Evolutionary conservation across 768 basidiomycete genomes (phyloP).

Genomic region (Termitomyces sp.): DNA sequence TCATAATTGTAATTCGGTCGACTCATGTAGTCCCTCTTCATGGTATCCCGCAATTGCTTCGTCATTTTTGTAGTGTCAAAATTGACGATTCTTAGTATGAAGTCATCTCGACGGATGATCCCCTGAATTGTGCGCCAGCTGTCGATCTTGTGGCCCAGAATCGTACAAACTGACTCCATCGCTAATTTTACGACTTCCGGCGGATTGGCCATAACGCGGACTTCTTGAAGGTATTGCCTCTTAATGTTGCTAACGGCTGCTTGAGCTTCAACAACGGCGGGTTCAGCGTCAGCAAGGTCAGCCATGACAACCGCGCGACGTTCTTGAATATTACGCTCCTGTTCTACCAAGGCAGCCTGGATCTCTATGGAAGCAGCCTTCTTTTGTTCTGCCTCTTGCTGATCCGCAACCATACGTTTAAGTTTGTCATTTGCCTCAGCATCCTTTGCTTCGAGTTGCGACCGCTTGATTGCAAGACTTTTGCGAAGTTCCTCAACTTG

Average conservation of each 20-base stretch:
- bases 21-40: conserved; percentile 92
- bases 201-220: conserved; percentile 96
- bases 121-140: conserved; percentile 94
- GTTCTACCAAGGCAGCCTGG: conserved; percentile 87
- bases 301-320: conserved; percentile 86
- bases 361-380: conserved; percentile 95
- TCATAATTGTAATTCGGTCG: conserved; percentile 93
- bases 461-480: conserved; percentile 90
- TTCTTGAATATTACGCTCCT: conserved; percentile 85
- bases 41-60: conserved; percentile 77
- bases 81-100: conserved; percentile 92
- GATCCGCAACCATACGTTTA: conserved; percentile 95
- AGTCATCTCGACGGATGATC: conserved; percentile 94
- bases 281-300: conserved; percentile 96
- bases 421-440: conserved; percentile 96
- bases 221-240: conserved; percentile 92
- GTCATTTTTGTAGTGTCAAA: conserved; percentile 96
- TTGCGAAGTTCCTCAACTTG: conserved; percentile 96
- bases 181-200: conserved; percentile 96
- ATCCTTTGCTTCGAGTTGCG: conserved; percentile 90
- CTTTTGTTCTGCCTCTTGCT: conserved; percentile 98
- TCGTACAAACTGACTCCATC: conserved; percentile 97
- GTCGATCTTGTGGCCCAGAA: conserved; percentile 95
- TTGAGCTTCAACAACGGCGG: conserved; percentile 92
- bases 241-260: conserved; percentile 97